Evolutionary conservation across 2,329 filamentous ascomycete species (phyloP).

Genomic region (Pseudogymnoascus sp.): DNA sequence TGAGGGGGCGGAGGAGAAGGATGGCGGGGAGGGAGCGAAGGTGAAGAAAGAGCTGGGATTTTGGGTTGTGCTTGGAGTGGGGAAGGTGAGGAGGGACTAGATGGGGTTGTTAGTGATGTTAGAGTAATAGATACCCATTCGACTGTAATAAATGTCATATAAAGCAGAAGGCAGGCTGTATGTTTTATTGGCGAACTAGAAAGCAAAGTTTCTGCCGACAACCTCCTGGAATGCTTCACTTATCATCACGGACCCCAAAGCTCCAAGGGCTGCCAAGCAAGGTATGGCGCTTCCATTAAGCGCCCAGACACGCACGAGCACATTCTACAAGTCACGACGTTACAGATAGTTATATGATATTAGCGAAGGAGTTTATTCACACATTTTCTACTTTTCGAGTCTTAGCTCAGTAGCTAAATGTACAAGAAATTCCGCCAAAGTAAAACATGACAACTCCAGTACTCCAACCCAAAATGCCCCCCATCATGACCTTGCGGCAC

Average conservation of each 20-base stretch:
- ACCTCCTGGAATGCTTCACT: neutral
- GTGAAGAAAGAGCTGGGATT: constrained; percentile 87
- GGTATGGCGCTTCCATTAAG: neutral
- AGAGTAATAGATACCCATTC: constrained; percentile 14
- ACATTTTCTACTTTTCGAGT: neutral
- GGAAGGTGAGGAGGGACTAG: constrained; percentile 58
- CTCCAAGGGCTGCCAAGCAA: constrained; percentile 2
- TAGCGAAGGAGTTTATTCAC: neutral
- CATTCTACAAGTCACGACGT: neutral
- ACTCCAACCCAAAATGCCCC: neutral
- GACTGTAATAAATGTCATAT: neutral
- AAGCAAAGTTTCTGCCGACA: neutral
- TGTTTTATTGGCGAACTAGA: neutral
- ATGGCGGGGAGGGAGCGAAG: constrained; percentile 51
- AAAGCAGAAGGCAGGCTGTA: neutral
- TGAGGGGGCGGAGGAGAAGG: constrained; percentile 53
- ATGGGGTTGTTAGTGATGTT: neutral
- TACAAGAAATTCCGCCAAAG: neutral
- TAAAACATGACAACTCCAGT: constrained; percentile 1
- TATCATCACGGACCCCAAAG: neutral
- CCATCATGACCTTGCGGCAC: neutral
- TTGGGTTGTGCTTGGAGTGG: constrained; percentile 88
- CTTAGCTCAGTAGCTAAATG: constrained; percentile 1
- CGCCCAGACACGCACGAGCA: neutral
- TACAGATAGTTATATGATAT: neutral